Percentiles rank a stretch among this genome's conserved stretches.
These are phyloP conservation scores for Erodium moschatum DNA, from an alignment of 441 rosid genomes.

Conservation along the genomic window DNA sequence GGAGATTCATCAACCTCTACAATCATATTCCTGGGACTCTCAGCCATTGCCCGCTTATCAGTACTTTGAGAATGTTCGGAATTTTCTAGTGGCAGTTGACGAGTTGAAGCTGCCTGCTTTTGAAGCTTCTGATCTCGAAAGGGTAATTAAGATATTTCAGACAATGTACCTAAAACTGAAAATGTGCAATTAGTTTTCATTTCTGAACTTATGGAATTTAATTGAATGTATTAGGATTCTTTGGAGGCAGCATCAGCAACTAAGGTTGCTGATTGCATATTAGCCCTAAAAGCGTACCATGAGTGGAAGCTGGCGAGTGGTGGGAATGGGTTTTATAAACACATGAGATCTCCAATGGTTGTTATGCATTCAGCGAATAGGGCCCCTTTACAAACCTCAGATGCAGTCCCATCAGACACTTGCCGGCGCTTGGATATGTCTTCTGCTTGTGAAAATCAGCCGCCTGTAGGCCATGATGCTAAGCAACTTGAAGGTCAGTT, in stretches of 20 bases:
- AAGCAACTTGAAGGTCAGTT: constrained; percentile 42
- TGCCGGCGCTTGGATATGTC: constrained; percentile 54
- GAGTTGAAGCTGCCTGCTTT: constrained; percentile 77
- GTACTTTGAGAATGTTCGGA: constrained; percentile 78
- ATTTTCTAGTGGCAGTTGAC: constrained; percentile 72
- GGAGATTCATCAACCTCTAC: constrained; percentile 43
- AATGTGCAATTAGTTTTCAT: neutral
- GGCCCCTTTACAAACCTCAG: constrained; percentile 28
- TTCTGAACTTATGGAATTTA: neutral
- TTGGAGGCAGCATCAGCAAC: constrained; percentile 67
- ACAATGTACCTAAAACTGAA: neutral
- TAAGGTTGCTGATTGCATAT: constrained; percentile 77
- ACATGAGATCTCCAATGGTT: constrained; percentile 43
- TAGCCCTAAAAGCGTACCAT: constrained; percentile 60
- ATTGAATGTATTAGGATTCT: constrained; percentile 40
- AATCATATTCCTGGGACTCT: constrained; percentile 40
- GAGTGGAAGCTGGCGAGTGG: constrained; percentile 50
- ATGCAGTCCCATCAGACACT: constrained; percentile 29
- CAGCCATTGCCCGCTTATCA: constrained; percentile 79
- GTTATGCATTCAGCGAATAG: constrained; percentile 39
- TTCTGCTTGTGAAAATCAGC: constrained; percentile 29
- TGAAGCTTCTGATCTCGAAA: constrained; percentile 93
- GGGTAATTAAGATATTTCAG: constrained; percentile 32
- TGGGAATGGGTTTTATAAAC: constrained; percentile 53
- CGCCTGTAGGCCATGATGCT: constrained; percentile 26